A percentile compares a stretch with the other conserved stretches of the same genome.
Evolutionary conservation across 2,329 filamentous ascomycete genomes (phyloP).

Genomic region (Aureobasidium sp.): DNA sequence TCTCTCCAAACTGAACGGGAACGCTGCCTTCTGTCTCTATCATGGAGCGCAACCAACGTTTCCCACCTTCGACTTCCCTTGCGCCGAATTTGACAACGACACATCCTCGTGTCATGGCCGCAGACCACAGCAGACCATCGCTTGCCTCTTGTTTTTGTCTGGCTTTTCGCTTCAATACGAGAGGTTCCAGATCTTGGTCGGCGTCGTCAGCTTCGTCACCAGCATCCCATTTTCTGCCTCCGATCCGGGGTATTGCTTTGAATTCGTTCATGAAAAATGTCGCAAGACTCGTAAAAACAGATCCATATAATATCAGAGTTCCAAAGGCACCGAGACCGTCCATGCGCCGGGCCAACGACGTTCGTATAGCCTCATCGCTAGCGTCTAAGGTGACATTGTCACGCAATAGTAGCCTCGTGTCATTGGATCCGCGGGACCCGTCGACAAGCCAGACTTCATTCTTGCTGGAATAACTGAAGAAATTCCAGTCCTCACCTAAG

Average conservation of each 20-base stretch:
- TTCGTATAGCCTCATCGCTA: constrained; percentile 28
- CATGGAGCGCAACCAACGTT: constrained; percentile 72
- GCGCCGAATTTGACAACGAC: constrained; percentile 89
- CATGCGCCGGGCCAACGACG: constrained; percentile 50
- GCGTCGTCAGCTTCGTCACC: constrained; percentile 34
- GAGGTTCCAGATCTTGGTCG: constrained; percentile 20
- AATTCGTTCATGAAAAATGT: constrained; percentile 77
- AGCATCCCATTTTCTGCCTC: constrained; percentile 66
- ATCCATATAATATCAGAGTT: constrained; percentile 75
- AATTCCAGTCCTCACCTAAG: constrained; percentile 81
- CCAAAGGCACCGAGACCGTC: constrained; percentile 71
- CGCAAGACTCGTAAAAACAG: constrained; percentile 57
- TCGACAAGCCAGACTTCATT: constrained; percentile 73
- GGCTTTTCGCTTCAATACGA: constrained; percentile 41
- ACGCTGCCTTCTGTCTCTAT: constrained; percentile 68
- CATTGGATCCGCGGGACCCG: constrained; percentile 30
- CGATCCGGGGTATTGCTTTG: constrained; percentile 68
- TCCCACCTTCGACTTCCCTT: constrained; percentile 69
- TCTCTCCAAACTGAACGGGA: constrained; percentile 64
- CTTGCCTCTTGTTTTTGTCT: constrained; percentile 54
- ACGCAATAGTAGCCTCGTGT: constrained; percentile 59
- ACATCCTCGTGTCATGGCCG: constrained; percentile 71
- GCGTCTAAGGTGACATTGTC: constrained; percentile 72
- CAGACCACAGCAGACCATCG: constrained; percentile 69
- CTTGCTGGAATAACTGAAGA: constrained; percentile 68